Conservation (phyloP, 176 grass and related monocot genomes). For the Aegilops speltoides region DNA sequence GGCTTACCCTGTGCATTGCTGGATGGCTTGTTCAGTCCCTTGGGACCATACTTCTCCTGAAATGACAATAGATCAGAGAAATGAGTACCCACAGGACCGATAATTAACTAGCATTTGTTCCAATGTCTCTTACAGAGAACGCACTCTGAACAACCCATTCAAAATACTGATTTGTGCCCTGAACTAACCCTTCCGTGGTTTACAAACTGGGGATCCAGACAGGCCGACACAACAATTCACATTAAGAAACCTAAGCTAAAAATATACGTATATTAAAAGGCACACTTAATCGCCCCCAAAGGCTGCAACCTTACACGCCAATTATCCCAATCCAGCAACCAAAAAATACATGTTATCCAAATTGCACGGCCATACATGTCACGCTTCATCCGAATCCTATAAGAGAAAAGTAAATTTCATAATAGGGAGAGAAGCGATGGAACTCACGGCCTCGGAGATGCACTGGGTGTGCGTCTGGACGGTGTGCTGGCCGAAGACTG, state of each 20-base stretch:
- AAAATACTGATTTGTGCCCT: background rate
- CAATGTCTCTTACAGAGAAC: background rate
- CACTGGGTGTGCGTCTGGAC: conserved; percentile 87
- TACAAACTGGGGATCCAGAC: background rate
- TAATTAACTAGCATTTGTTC: background rate
- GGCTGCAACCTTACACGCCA: background rate
- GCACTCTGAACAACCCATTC: background rate
- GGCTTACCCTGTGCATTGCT: conserved; percentile 45
- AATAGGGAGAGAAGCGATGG: background rate
- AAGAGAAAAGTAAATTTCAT: background rate
- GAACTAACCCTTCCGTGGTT: background rate
- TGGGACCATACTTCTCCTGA: conserved; percentile 99
- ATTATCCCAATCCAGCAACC: conserved; percentile 5
- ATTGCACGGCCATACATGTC: background rate
- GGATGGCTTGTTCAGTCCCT: conserved; percentile 62
- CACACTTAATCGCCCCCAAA: background rate
- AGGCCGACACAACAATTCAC: background rate
- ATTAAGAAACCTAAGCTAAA: background rate
- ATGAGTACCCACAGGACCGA: background rate
- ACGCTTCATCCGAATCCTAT: background rate
- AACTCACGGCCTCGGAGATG: conserved; percentile 84
- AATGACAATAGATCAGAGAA: background rate
- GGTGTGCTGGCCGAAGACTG: conserved; percentile 60
- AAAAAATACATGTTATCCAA: background rate
- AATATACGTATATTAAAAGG: background rate